Evolutionary conservation across 306 rosid species (phyloP), one percentile per base, ranked within the genome.

Genomic region (Dalbergia cochinchinensis): DNA sequence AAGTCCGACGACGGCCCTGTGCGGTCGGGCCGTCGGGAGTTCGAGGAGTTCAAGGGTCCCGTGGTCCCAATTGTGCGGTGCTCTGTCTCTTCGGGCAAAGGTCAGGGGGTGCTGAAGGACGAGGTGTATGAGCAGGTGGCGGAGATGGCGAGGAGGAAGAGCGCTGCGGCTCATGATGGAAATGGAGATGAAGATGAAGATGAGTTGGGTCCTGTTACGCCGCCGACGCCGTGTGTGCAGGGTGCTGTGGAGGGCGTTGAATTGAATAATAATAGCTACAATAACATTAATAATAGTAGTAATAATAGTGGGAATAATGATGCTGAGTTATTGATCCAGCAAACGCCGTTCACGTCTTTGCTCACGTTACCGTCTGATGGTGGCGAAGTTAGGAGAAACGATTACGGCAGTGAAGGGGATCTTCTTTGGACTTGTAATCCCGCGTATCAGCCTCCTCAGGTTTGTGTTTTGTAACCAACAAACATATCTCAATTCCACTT

Each of bases 261-360:
- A 0, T 37, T 73, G 47, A 6, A 78, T 18, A 67, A 13, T 19
- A 6, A 7, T 16, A 54, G n/a, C 22, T n/a, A 16, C 13, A 54
- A 16, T 7, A 15, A 5, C 26, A 44, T 14, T 5, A 57, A 51
- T 11, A 59, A 57, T 26, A 60, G 31, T 11, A 26, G 12, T 31
- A 1, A 5, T 13, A 20, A 34, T 5, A 4, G 57, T 8, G 15
- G 4, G 8, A 74, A 16, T 11, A 31, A 62, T 11, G 88, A 68
- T 18, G 79, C 76, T 47, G 89, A 79, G 5, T 19, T 71, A 47
- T 18, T 83, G 53, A 41, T 71, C 73, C 84, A 78, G 37, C 86
- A 86, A 26, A 83, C 84, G 55, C 86, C 89, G 34, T 83, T 80
- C 41, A 59, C 83, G 10, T 79, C 83, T 37, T 33, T 86, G 83